A percentile compares a stretch with the other conserved stretches of the same genome.
These are phyloP conservation scores for Zygosaccharomyces pseudorouxii DNA, from an alignment of 805 yeast genomes.

Conservation along the genomic window DNA sequence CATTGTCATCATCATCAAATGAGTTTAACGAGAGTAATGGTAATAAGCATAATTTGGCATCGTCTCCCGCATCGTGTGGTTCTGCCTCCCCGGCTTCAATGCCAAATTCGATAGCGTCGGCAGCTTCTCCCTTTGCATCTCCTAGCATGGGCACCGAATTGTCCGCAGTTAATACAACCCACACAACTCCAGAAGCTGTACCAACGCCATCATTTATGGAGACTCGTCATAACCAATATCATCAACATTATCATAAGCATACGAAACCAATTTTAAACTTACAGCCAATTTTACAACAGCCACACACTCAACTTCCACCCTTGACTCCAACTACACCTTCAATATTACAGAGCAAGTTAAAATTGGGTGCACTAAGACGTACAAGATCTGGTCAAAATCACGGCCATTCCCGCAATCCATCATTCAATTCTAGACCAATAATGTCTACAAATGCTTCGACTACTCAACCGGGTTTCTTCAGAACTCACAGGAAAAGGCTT, in stretches of 20 bases:
- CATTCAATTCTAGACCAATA: not conserved
- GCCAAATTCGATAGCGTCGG: conserved; percentile 13
- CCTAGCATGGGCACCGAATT: conserved; percentile 16
- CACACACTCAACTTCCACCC: conserved; percentile 12
- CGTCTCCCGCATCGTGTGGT: conserved; percentile 14
- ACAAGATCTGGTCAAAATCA: conserved; percentile 7
- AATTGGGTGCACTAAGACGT: conserved; percentile 8
- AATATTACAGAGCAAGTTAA: conserved; percentile 6
- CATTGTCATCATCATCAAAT: not conserved
- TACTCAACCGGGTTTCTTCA: conserved; percentile 7
- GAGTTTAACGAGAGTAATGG: not conserved
- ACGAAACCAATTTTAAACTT: conserved; percentile 1
- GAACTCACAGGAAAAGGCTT: conserved; percentile 25
- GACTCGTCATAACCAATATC: conserved; percentile 8
- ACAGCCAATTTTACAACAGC: not conserved
- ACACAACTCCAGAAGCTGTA: conserved; percentile 17
- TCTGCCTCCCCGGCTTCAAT: conserved; percentile 22
- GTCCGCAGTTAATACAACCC: conserved; percentile 5
- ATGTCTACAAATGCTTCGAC: conserved; percentile 1
- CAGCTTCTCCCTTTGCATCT: conserved; percentile 25
- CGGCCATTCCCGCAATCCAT: conserved; percentile 6
- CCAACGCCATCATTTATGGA: conserved; percentile 12
- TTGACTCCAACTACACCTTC: conserved; percentile 26
- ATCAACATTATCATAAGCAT: conserved; percentile 8
- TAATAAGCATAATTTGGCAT: not conserved